Evolutionary conservation across 2,329 filamentous ascomycete species (phyloP).

Genomic region (Byssochlamys sp.): DNA sequence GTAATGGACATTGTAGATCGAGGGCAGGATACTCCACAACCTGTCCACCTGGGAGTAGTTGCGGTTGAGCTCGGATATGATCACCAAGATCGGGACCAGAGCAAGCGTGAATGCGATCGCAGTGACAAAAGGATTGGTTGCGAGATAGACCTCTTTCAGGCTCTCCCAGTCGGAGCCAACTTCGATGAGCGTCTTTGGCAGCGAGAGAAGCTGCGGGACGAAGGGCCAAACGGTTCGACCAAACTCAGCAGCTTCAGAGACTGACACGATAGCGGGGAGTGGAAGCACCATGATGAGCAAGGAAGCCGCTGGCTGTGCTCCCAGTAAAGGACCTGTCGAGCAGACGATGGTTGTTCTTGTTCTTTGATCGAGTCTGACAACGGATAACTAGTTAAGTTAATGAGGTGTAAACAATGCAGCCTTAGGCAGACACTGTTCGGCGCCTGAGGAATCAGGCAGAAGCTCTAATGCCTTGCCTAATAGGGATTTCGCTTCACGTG

Average conservation of each 20-base stretch:
- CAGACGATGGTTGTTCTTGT: background rate
- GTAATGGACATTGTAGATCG: conserved; percentile 77
- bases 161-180: conserved; percentile 51
- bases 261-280: conserved; percentile 54
- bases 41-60: conserved; percentile 98
- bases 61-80: conserved; percentile 72
- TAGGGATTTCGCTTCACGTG: background rate
- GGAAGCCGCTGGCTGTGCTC: background rate
- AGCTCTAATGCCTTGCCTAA: background rate
- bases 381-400: background rate
- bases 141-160: conserved; percentile 62
- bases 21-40: conserved; percentile 80
- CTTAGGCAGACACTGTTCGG: background rate
- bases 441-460: background rate
- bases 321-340: background rate
- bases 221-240: conserved; percentile 65
- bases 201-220: conserved; percentile 56
- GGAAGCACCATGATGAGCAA: conserved; percentile 53
- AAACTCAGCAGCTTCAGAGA: conserved; percentile 69
- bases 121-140: conserved; percentile 76
- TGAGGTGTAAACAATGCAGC: background rate
- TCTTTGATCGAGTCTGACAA: background rate
- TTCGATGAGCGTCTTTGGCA: conserved; percentile 57
- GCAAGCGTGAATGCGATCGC: conserved; percentile 63
- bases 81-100: conserved; percentile 61